Conservation (phyloP, 2,329 filamentous ascomycete species). For the Fusarium sarcochroum region DNA sequence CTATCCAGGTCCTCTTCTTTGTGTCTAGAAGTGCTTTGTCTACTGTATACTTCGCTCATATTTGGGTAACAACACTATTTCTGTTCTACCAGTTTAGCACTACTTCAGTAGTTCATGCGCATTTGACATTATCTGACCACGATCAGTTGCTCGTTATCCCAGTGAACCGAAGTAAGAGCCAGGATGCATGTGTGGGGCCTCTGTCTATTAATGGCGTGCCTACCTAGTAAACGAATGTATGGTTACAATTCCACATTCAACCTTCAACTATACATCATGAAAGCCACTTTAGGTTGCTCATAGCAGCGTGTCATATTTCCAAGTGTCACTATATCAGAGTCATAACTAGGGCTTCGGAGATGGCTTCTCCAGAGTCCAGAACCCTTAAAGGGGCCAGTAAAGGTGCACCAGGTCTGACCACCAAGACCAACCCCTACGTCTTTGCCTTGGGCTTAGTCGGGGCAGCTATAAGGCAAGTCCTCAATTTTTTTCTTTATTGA, state of each 20-base stretch:
- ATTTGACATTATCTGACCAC: too few species aligned
- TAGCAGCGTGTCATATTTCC: neutral
- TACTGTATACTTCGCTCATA: too few species aligned
- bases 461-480: constrained; percentile 29
- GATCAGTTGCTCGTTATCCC: neutral
- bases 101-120: too few species aligned
- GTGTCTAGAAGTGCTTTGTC: too few species aligned
- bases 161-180: neutral
- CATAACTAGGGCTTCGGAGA: neutral
- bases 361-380: constrained; percentile 1
- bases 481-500: fast-evolving
- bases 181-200: constrained; percentile 13
- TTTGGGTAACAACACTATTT: too few species aligned
- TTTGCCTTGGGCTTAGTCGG: constrained; percentile 30
- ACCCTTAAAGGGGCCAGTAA: constrained; percentile 1
- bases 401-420: neutral
- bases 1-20: too few species aligned
- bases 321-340: neutral
- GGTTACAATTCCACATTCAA: neutral
- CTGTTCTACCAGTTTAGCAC: too few species aligned
- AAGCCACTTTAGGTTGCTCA: neutral
- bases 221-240: neutral
- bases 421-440: constrained; percentile 27
- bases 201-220: constrained; percentile 11
- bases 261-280: neutral